These are phyloP conservation scores for Ustilago sp. DNA, from an alignment of 1,284 basidiomycete species.

Conservation along the genomic window DNA sequence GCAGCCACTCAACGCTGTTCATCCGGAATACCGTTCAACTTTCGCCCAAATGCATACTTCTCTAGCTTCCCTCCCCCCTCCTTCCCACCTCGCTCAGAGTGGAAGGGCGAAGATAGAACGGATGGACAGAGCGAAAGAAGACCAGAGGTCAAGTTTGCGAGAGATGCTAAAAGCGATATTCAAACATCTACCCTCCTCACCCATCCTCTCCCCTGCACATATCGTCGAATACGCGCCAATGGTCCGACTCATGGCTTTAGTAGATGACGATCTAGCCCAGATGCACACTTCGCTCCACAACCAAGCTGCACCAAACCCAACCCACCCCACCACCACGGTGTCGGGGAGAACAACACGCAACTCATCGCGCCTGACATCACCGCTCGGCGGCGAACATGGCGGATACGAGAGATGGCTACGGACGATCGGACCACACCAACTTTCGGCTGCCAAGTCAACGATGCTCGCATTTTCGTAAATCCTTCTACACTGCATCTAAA, in stretches of 20 bases:
- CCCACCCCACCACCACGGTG: background rate
- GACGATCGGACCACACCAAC: conserved; percentile 10
- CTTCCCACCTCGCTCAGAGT: background rate
- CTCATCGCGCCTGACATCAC: conserved; percentile 17
- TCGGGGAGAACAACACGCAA: conserved; percentile 26
- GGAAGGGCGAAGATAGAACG: no score
- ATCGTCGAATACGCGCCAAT: conserved; percentile 77
- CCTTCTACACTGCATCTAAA: conserved; percentile 5
- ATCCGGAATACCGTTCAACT: conserved; percentile 64
- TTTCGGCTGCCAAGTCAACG: conserved; percentile 17
- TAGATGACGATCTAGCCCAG: conserved; percentile 74
- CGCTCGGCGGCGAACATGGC: conserved; percentile 3
- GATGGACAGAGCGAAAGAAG: no score
- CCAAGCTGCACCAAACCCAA: background rate
- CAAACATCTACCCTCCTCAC: conserved; percentile 62
- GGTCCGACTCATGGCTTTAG: conserved; percentile 77
- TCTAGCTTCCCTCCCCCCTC: background rate
- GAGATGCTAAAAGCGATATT: background rate
- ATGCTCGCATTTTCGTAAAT: background rate
- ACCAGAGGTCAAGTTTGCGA: conserved; percentile 40
- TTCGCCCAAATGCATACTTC: conserved; percentile 66
- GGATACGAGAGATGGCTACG: conserved; percentile 30
- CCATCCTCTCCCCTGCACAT: conserved; percentile 73
- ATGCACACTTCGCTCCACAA: conserved; percentile 14
- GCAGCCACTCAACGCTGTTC: background rate